phyloP scores from a whole-genome alignment of 305 asterid genomes.

The Petunia hybrid region DNA sequence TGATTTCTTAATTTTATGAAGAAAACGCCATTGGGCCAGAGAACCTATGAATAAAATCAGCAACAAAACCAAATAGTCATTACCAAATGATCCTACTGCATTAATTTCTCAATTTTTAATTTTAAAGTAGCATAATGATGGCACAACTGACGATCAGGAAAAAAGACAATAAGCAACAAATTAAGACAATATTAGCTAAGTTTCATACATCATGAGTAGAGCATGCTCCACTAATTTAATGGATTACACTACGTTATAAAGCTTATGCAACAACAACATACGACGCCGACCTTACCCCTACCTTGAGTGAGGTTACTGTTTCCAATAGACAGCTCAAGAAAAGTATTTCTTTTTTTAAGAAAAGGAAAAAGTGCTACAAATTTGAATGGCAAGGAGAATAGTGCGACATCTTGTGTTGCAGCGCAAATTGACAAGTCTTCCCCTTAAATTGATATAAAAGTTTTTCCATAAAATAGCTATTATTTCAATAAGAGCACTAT shows the following conservation, averaged over 20 bases:
- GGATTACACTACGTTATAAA: slow-evolving; percentile 1
- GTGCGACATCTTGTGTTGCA: slow-evolving; percentile 21
- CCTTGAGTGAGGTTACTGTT: too few species aligned
- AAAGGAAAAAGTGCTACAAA: background rate
- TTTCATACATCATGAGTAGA: background rate
- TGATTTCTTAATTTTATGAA: slow-evolving; percentile 61
- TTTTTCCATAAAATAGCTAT: background rate
- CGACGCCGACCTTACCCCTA: too few species aligned
- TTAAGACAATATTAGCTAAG: slow-evolving; percentile 3
- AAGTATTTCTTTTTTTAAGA: too few species aligned
- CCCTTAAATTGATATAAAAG: background rate
- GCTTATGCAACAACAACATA: background rate
- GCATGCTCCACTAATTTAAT: background rate
- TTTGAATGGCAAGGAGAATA: too few species aligned
- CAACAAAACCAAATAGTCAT: slow-evolving; percentile 35
- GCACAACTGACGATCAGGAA: background rate
- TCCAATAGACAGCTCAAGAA: too few species aligned
- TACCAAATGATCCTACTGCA: slow-evolving; percentile 24
- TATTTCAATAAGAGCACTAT: background rate
- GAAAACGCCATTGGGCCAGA: slow-evolving; percentile 96
- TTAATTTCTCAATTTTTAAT: background rate
- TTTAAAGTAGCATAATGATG: background rate
- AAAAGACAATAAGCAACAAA: slow-evolving; percentile 26
- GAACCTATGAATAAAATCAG: slow-evolving; percentile 57
- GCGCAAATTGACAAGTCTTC: background rate